phyloP scores from a whole-genome alignment of 148 eudicot species.

The Rhododendron henanense region DNA sequence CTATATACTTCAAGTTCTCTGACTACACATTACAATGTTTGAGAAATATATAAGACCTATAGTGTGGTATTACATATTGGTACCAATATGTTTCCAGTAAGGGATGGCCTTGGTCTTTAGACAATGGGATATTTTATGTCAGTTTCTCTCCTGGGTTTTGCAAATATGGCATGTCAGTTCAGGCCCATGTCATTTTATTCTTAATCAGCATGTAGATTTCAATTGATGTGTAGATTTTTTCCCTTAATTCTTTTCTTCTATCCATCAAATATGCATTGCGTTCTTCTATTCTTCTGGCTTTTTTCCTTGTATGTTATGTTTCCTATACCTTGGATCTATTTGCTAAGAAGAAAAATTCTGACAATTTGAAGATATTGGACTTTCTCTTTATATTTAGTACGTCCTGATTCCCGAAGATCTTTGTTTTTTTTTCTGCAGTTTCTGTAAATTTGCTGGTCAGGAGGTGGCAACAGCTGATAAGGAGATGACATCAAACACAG shows the following conservation, averaged over 20 bases:
- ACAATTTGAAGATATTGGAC: neutral
- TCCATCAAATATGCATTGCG: neutral
- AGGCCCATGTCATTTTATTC: neutral
- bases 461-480: constrained; percentile 32
- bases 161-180: neutral
- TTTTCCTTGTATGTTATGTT: neutral
- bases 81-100: neutral
- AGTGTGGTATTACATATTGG: neutral
- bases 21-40: neutral
- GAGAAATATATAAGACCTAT: neutral
- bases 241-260: neutral
- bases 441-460: constrained; percentile 30
- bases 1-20: neutral
- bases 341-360: neutral
- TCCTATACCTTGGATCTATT: neutral
- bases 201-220: neutral
- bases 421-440: constrained; percentile 23
- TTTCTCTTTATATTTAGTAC: neutral
- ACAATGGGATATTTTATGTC: neutral
- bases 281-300: neutral
- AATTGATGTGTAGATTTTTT: neutral
- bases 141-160: neutral
- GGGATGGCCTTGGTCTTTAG: neutral
- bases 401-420: neutral
- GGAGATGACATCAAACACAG: constrained; percentile 34